phyloP scores from a whole-genome alignment of 148 eudicot genomes.

The Bassia scoparia region DNA sequence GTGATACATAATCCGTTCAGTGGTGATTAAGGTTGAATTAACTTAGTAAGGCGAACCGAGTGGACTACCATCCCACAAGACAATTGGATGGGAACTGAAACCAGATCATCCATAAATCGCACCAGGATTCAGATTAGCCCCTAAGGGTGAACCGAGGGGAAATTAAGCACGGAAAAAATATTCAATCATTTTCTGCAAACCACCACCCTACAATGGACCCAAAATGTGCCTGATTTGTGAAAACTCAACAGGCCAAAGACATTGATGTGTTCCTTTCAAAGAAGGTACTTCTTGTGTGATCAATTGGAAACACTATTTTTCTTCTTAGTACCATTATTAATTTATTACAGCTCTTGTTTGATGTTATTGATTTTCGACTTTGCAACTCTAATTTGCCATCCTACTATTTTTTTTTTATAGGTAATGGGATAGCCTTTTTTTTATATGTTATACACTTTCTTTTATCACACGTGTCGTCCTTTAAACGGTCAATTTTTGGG shows the following conservation, averaged over 20 bases:
- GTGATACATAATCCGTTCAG: too few species aligned
- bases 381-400: not conserved
- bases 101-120: too few species aligned
- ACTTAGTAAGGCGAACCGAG: too few species aligned
- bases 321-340: not conserved
- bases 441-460: not conserved
- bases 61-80: too few species aligned
- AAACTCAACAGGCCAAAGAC: conserved; percentile 14
- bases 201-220: conserved; percentile 8
- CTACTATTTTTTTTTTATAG: too few species aligned
- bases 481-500: not conserved
- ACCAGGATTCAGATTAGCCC: too few species aligned
- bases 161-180: too few species aligned
- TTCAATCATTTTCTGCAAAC: conserved; percentile 3
- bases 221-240: conserved; percentile 6
- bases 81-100: too few species aligned
- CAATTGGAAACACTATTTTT: conserved; percentile 8
- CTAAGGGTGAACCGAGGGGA: too few species aligned
- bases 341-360: not conserved
- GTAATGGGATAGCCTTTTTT: not conserved
- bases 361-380: not conserved
- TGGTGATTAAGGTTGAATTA: too few species aligned
- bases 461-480: not conserved
- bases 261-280: conserved; percentile 22
- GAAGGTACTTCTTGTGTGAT: conserved; percentile 8